A percentile compares a stretch with the other conserved stretches of the same genome.
These are phyloP conservation scores for Xylariaceae sp. DNA, from an alignment of 2,329 filamentous ascomycete genomes.

Conservation along the genomic window DNA sequence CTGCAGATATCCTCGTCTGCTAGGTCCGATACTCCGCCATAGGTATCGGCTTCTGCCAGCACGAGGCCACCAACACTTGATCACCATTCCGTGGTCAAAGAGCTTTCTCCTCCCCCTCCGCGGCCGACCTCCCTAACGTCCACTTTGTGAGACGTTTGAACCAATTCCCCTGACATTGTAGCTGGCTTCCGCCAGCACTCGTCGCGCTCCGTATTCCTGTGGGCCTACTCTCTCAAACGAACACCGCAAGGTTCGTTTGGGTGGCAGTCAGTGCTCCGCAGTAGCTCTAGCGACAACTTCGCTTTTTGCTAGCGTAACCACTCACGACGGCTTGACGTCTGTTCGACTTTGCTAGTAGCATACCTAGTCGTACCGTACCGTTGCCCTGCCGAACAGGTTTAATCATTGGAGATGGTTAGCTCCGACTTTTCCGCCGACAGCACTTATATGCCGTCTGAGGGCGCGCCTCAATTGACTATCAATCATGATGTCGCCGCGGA, in stretches of 20 bases:
- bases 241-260: slow-evolving; percentile 94
- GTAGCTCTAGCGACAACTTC: slow-evolving; percentile 41
- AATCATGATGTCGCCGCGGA: slow-evolving; percentile 92
- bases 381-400: slow-evolving; percentile 23
- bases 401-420: slow-evolving; percentile 69
- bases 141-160: slow-evolving; percentile 59
- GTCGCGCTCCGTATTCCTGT: slow-evolving; percentile 60
- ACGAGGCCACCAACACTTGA: slow-evolving; percentile 55
- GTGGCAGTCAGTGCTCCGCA: slow-evolving; percentile 95
- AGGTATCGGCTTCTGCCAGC: slow-evolving; percentile 78
- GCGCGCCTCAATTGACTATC: slow-evolving; percentile 87
- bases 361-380: not conserved
- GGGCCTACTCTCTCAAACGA: slow-evolving; percentile 97
- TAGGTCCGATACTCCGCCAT: slow-evolving; percentile 75
- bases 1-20: slow-evolving; percentile 66
- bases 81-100: slow-evolving; percentile 84
- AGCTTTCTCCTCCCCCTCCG: slow-evolving; percentile 76
- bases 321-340: slow-evolving; percentile 7
- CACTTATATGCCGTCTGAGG: slow-evolving; percentile 75
- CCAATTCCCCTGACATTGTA: slow-evolving; percentile 47
- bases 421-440: slow-evolving; percentile 74
- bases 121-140: slow-evolving; percentile 88
- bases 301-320: slow-evolving; percentile 21
- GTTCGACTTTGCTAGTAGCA: slow-evolving; percentile 12
- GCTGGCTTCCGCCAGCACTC: slow-evolving; percentile 84